Conservation (phyloP, 441 rosid genomes). For the Populus hybrid region DNA sequence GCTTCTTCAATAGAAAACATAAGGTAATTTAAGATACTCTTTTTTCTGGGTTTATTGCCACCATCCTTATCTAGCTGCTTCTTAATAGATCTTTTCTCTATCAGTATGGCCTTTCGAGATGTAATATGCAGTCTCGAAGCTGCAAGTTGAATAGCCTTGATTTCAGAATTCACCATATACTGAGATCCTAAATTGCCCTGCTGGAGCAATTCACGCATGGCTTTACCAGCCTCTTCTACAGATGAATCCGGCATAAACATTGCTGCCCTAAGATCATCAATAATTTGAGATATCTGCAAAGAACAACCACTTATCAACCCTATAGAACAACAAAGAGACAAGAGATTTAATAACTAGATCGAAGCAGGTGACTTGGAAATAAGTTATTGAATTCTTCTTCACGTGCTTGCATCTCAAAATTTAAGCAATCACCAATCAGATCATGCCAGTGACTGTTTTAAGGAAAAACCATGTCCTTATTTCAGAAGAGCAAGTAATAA, state of each 20-base stretch:
- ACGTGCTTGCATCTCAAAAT: background rate
- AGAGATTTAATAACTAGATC: background rate
- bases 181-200: slow-evolving; percentile 34
- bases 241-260: slow-evolving; percentile 45
- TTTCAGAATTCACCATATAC: slow-evolving; percentile 39
- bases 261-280: slow-evolving; percentile 58
- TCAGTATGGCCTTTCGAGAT: slow-evolving; percentile 41
- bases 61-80: slow-evolving; percentile 37
- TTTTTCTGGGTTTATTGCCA: slow-evolving; percentile 38
- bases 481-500: background rate
- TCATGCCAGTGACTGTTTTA: background rate
- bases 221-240: slow-evolving; percentile 70
- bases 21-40: slow-evolving; percentile 46
- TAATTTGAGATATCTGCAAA: slow-evolving; percentile 60
- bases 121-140: slow-evolving; percentile 52
- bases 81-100: slow-evolving; percentile 65
- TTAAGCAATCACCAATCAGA: slow-evolving; percentile 1
- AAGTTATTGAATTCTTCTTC: background rate
- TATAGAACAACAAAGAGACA: background rate
- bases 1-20: slow-evolving; percentile 48
- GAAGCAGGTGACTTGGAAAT: background rate
- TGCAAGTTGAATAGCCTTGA: slow-evolving; percentile 46
- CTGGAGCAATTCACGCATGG: slow-evolving; percentile 48
- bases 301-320: slow-evolving; percentile 11
- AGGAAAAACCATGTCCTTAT: background rate